Base-by-base conservation (phyloP, 805 yeast species). In the Brettanomyces sp. region DNA sequence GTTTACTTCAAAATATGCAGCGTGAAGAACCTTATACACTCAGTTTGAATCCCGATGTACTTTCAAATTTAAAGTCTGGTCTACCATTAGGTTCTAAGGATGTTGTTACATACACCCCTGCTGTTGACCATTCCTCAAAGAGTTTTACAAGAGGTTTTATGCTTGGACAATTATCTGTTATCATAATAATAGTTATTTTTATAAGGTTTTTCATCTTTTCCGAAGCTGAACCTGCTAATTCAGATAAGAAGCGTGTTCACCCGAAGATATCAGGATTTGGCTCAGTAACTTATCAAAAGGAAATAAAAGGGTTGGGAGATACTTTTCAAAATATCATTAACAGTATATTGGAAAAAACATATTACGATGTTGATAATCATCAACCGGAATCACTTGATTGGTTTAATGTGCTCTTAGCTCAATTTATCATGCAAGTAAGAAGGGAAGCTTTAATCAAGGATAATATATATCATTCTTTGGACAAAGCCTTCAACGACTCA, bases 391-490 rank as follows among this genome's bases (percentile, higher is more conserved):
- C 96, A 0, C 67, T 93, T 49, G 99, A 93, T 62, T 93, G 99
- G 99, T 88, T 93, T 63, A 93, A 91, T 52, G 97, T 93, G 1
- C 69, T 93, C 35, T 75, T 93, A 18, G 99, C 97, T 0, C 97
- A 93, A 61, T 81, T 89, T 6, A 80, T 93, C 24, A 78, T 86
- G 32, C 95, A 90, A 52, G 74, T 89, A 50, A 75, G 99, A 47
- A 75, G 81, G n/a, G 98, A 93, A 59, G 98, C 98, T 0, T 66
- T 87, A 47, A 71, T 76, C 38, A 80, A 89, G 42, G 93, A 93
- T 60, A 89, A 88, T 59, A 84, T 93, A 24, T 80, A 90, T 49
- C 82, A 85, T 52, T 80, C 89, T 1, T 68, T 93, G 43, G 81
- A 86, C 56, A 79, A 75, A 43, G 78, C 86, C 44, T 68, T 91